Conservation (phyloP, 2,329 filamentous ascomycete genomes). For the Stromatinia cepivora region DNA sequence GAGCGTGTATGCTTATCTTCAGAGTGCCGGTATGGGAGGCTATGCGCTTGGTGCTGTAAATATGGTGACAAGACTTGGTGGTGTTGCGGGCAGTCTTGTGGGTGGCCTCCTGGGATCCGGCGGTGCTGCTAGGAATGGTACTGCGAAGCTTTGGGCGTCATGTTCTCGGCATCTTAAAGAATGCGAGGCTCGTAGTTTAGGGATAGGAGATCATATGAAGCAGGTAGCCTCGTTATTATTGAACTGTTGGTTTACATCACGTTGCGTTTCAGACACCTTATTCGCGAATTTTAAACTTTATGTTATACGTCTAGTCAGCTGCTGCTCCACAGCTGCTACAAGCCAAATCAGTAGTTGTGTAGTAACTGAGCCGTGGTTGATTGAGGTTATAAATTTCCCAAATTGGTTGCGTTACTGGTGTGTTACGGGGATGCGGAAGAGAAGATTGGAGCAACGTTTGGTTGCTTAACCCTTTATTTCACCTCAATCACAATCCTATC, state of each 20-base stretch:
- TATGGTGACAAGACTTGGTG: not conserved
- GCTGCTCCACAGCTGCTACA: not conserved
- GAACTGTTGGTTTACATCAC: not conserved
- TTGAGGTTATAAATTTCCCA: no score
- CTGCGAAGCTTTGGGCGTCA: not conserved
- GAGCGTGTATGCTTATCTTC: not conserved
- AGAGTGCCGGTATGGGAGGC: conserved; percentile 9
- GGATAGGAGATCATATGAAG: not conserved
- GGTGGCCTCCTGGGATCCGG: not conserved
- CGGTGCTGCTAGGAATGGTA: not conserved
- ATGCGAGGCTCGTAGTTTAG: no score
- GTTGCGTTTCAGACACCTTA: not conserved
- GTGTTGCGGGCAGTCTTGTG: not conserved
- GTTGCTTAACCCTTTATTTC: no score
- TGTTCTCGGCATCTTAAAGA: not conserved
- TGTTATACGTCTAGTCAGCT: not conserved
- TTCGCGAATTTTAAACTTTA: not conserved
- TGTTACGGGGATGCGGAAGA: no score
- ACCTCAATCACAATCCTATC: no score
- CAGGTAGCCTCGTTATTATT: not conserved
- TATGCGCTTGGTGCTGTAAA: not conserved
- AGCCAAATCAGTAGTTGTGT: not conserved
- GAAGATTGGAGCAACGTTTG: no score
- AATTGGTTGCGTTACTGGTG: no score
- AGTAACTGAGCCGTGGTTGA: no score